Base-by-base conservation (phyloP, 2,329 filamentous ascomycete genomes). In the Aspergillus chevalieri region DNA sequence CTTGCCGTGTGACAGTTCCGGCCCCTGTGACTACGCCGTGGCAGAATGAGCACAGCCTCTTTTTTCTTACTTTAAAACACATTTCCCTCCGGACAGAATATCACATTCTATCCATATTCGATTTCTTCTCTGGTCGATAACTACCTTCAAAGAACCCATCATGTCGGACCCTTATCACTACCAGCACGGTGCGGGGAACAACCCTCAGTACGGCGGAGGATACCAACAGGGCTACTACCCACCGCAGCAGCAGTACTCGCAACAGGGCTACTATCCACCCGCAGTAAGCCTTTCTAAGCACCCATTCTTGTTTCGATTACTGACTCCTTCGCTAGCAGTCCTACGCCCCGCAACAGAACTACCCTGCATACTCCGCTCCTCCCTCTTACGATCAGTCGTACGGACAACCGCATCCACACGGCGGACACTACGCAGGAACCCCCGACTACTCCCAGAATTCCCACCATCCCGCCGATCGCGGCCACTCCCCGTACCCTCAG, bases 401-500 rank as follows among this genome's bases (percentile, higher is more conserved):
- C 15, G 17, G 12, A 14, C 39, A 19, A 3, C 8, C 15, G 17
- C 39, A 42, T 21, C 39, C 39, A 26, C 52, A 52, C 5, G 52
- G 57, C 33, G 58, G 51, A 33, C 34, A 12, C 14, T 17, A 30
- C 10, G 26, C 4, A n/a, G 34, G 34, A 57, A 57, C 39, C 53
- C 56, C 7, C 6, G 57, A 56, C 9, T 61, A 65, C 39, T 58
- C 54, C 6, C 56, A 62, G 44, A 53, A 54, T 21, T 53, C 47
- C 6, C 59, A 60, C 6, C 59, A 62, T 47, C 55, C 55, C 1
- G 55, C 62, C 24, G 60, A 61, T 19, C 59, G 58, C 19, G 60
- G 57, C 30, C 62, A 64, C 39, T 58, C 63, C 5, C 56, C 59
- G 5, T 63, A 64, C 45, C 61, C 59, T 15, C 59, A 60, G 34